Percentiles rank a stretch among this genome's conserved stretches.
Conservation (phyloP, 192 early-diverging fungal species). For the Backusella morwellensis region DNA sequence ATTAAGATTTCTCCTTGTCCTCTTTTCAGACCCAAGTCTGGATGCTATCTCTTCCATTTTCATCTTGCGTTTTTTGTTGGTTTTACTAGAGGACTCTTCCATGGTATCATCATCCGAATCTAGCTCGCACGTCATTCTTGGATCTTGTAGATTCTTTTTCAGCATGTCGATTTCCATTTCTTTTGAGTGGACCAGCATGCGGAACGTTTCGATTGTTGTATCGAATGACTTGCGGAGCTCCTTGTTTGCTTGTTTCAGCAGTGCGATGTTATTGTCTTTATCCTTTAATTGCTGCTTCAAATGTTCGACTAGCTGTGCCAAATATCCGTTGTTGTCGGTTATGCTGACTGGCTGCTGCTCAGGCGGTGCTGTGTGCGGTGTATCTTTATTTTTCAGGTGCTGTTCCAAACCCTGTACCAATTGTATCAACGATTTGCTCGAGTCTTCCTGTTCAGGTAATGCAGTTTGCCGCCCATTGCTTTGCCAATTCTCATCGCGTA, state of each 20-base stretch:
- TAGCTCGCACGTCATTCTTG: too few relatives aligned
- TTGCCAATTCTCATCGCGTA: not conserved
- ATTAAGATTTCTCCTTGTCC: too few relatives aligned
- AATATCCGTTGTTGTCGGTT: not conserved
- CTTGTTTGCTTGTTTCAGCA: not conserved
- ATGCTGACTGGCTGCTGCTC: not conserved
- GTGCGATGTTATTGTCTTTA: not conserved
- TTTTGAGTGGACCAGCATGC: too few relatives aligned
- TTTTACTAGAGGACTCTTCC: not conserved
- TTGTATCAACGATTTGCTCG: not conserved
- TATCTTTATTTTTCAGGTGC: not conserved
- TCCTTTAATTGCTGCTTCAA: not conserved
- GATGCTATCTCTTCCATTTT: not conserved
- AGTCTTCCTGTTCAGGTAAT: not conserved
- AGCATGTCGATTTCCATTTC: too few relatives aligned
- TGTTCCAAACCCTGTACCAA: not conserved
- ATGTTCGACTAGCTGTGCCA: not conserved
- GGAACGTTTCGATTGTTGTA: not conserved
- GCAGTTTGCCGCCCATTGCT: not conserved
- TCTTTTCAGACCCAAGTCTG: not conserved
- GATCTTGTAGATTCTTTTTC: too few relatives aligned
- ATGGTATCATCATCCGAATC: too few relatives aligned
- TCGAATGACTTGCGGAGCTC: not conserved
- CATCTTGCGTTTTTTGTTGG: not conserved
- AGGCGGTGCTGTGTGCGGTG: not conserved